Evolutionary conservation across 768 basidiomycete species (phyloP).

Genomic region (Guyanaporus albipodus): DNA sequence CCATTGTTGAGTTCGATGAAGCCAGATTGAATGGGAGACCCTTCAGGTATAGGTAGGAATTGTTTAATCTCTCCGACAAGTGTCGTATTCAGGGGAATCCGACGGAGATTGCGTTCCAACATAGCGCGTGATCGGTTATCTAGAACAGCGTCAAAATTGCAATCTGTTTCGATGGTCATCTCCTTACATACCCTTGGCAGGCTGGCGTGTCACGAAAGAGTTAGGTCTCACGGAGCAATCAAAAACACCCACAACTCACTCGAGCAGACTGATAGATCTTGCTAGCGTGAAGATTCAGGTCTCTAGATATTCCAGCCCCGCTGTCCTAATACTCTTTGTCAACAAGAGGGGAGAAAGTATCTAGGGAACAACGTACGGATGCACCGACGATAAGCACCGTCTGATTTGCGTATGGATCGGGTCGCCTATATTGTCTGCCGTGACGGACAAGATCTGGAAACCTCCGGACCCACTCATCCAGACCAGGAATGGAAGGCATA

Average conservation of each 20-base stretch:
- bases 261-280: conserved; percentile 4
- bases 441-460: conserved; percentile 36
- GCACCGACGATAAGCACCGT: conserved; percentile 41
- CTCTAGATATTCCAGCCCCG: conserved; percentile 8
- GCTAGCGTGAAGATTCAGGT: background rate
- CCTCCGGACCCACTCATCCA: conserved; percentile 7
- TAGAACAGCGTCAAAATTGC: background rate
- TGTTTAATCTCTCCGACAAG: conserved; percentile 12
- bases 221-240: background rate
- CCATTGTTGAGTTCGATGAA: conserved; percentile 12
- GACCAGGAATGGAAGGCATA: conserved; percentile 5
- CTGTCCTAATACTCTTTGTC: background rate
- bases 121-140: background rate
- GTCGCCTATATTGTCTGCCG: conserved; percentile 40
- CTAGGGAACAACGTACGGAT: background rate
- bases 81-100: conserved; percentile 9
- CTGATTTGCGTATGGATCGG: conserved; percentile 34
- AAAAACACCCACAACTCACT: background rate
- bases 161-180: background rate
- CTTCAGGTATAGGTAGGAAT: too few species aligned
- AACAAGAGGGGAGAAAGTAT: background rate
- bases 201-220: background rate
- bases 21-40: conserved; percentile 9
- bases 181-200: conserved; percentile 2
- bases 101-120: background rate